Evolutionary conservation across 2,329 filamentous ascomycete genomes (phyloP), one percentile per base, ranked within the genome.

Genomic region (Aureobasidium sp.): DNA sequence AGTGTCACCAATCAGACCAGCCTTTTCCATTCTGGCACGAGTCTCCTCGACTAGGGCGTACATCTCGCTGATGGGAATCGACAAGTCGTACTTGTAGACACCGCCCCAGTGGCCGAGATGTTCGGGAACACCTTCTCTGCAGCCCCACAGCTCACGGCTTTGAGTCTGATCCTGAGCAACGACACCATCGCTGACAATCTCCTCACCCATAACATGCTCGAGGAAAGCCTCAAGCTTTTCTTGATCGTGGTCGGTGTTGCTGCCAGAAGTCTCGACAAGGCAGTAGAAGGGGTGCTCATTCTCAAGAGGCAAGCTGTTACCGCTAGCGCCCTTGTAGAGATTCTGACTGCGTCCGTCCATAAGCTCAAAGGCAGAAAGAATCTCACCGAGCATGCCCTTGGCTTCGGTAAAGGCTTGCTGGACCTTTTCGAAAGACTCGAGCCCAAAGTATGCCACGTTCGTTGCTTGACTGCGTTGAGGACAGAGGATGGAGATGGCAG

Each of bases 1-100:
- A 48, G 90, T 87, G 59, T 90, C 89, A 53, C 77, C 75, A 44
- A 96, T 80, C 2, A 97, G 81, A 0, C 91, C 91, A 36, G 87
- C 87, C 60, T 86, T 81, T 1, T 82, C 81, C 67, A 99, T 82
- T 59, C 87, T 86, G 59, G 84, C 85, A 65, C 88, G 84, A 25
- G 87, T 88, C 68, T 97, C 94, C 67, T 94, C 89, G 34, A 99
- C 94, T 34, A 99, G 81, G 68, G 84, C 80, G 77, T 99, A 99
- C 70, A 99, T 85, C 67, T 96, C 87, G 14, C 84, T 77, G 31
- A 99, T 82, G 1, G 94, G 94, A 67, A 99, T 96, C 7, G 94
- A 97, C 36, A 99, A 82, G 72, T 99, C 94, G 74, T 99, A 99
- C 78, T 99, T 99, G 83, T 99, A 99, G 9, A 94, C 92, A 48